Base-by-base conservation (phyloP, 345 rosid genomes). In the Dimocarpus longan region DNA sequence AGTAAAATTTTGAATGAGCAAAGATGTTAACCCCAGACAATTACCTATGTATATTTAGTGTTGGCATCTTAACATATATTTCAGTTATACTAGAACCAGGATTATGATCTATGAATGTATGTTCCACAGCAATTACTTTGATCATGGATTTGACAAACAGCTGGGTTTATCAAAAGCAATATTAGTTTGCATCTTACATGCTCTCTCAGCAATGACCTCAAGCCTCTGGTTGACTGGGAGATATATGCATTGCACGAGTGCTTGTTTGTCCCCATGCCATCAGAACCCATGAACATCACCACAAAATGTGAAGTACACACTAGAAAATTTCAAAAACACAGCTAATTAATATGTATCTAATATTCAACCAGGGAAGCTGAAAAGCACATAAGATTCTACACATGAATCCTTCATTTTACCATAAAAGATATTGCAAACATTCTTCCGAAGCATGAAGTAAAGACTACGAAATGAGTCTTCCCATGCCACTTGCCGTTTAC, bases 381-480 rank as follows among this genome's bases (percentile, higher is more conserved):
- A 56, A 12, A 39, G 26, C 56, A 73, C 10, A 52, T 60, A 60
- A 60, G 73, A 52, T 22, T 70, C 28, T 46, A 70, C 22, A 68
- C 19, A 56, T 62, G 74, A 43, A 26, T 48, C 66, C 71, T 48
- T 52, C 21, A 42, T 60, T 88, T 91, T 91, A 96, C 99, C 98
- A 80, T 94, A 96, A 82, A 94, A 96, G 71, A 91, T 73, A 80
- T 82, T 81, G 85, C 97, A 96, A 57, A 76, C 80, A 64, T 87
- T 88, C 87, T 91, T 91, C 81, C 98, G 91, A 76, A 91, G 87
- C 93, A 91, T 86, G 86, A 84, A 93, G 82, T 90, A 96, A 28
- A 96, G 93, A 89, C 90, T 93, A 66, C 90, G 92, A 84, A 94
- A 94, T 76, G 98, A 93, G 44, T 96, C 98, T 87, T 92, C 93